Evolutionary conservation across 345 rosid species (phyloP), one percentile per base, ranked within the genome.

Genomic region (Pistacia integerrima): DNA sequence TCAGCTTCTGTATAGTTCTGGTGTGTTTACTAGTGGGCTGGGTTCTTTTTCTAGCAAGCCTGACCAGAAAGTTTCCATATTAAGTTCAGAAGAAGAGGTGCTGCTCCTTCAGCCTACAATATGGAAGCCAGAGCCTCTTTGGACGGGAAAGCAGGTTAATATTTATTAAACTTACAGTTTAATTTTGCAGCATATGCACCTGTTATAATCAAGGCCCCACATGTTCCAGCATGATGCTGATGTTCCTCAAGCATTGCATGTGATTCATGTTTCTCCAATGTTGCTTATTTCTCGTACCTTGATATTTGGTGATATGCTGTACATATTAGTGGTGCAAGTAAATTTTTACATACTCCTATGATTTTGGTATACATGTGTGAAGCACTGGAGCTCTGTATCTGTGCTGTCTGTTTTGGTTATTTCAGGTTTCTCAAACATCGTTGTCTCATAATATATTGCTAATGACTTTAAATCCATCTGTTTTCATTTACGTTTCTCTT

Each of bases 131-230:
- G 82, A 83, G 76, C 92, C 94, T 76, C 92, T 91, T 48, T 96
- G 99, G 99, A 92, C 98, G 0, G 99, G 99, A 80, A 96, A 96
- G 81, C 99, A 96, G 99, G 99, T 96, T 69, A 77, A 74, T 62
- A 11, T 10, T 54, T 25, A 36, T 48, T 30, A 63, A 38, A 64
- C 33, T 71, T 25, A 63, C 67, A 55, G 54, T n/a, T 58, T 63
- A 30, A 46, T 69, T 64, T 22, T 70, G 57, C 18, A 28, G 17
- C n/a, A 5, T 71, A 28, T 13, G 52, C 63, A n/a, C 30, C 60
- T 61, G 58, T 10, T 74, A 20, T 51, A 58, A 55, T 67, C 6
- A 56, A 46, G 56, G 22, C 64, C 22, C 25, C 25, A 25, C 25
- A 25, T 25, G 25, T 25, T 49, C 68, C 8, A 30, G 57, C 49